Base-by-base conservation (phyloP, 345 rosid species). In the Arabidopsis arenosa region DNA sequence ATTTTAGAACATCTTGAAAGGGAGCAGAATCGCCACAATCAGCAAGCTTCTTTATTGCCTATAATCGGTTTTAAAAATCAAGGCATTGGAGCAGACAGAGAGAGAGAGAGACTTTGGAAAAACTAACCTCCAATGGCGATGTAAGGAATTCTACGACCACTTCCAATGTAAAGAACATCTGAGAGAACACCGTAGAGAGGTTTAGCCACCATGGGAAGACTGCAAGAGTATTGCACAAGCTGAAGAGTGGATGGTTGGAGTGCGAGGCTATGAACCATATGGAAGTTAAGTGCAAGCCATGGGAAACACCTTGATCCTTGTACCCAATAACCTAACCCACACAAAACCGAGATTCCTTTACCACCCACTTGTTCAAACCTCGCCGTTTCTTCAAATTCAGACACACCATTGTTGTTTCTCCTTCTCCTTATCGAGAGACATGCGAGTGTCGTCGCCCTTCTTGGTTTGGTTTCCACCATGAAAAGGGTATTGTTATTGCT, bases 261-360 rank as follows among this genome's bases (percentile, higher is more conserved):
- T 30, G 79, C 85, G 14, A 93, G 94, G 77, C 80, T 82, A 32
- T 87, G 39, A 53, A 89, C 94, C 97, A 93, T 87, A 72, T 89
- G 90, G 78, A 89, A 93, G 81, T 91, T 91, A 66, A 91, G 87
- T 39, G 96, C 90, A 80, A 93, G 77, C 98, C 97, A 93, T 52
- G 98, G 96, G 77, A 93, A 93, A 83, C 96, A 88, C 83, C 98
- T 82, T 45, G 86, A 89, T 0, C 98, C 98, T 72, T 93, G 97
- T 26, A 88, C 77, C 91, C 96, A 91, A 52, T 91, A 93, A 56
- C 97, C 98, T 66, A 93, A 72, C 41, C 96, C 98, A 83, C 98
- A 89, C 82, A 89, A 51, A 71, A 56, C 80, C 49, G 79, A 43
- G 89, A 89, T 87, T 76, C 83, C 83, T 39, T 73, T 73, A 13